Evolutionary conservation across 495 filamentous ascomycete species (phyloP).

Genomic region (Pyrenopolyporus hunteri): DNA sequence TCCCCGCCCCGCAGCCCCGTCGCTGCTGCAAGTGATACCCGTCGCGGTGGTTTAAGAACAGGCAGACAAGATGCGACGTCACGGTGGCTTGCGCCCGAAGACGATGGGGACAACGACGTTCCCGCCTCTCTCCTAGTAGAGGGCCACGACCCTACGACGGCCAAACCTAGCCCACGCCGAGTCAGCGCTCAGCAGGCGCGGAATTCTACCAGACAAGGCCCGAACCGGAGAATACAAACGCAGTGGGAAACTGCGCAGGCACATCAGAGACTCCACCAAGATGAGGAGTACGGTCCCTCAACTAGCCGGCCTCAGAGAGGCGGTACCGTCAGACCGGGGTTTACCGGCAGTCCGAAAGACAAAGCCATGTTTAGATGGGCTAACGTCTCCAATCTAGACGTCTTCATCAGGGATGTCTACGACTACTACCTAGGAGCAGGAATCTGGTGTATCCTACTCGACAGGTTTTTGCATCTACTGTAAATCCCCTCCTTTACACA

Average conservation of each 20-base stretch:
- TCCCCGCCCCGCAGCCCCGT: slow-evolving; percentile 60
- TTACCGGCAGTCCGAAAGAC: slow-evolving; percentile 69
- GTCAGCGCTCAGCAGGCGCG: slow-evolving; percentile 35
- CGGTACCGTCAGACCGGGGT: slow-evolving; percentile 41
- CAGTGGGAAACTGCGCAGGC: slow-evolving; percentile 72
- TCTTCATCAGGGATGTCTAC: slow-evolving; percentile 89
- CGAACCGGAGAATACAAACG: slow-evolving; percentile 58
- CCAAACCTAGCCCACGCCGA: slow-evolving; percentile 33
- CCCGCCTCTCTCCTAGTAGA: slow-evolving; percentile 88
- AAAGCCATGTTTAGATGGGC: slow-evolving; percentile 96
- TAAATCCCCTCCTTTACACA: slow-evolving; percentile 50
- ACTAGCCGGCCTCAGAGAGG: slow-evolving; percentile 42
- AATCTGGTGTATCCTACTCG: slow-evolving; percentile 86
- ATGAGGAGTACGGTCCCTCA: slow-evolving; percentile 41
- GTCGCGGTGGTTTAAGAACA: slow-evolving; percentile 7
- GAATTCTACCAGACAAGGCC: slow-evolving; percentile 51
- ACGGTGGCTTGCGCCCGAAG: slow-evolving; percentile 55
- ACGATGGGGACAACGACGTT: slow-evolving; percentile 91
- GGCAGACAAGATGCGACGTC: slow-evolving; percentile 27
- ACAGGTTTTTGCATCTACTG: slow-evolving; percentile 73
- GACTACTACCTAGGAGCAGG: slow-evolving; percentile 85
- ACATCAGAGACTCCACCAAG: slow-evolving; percentile 65
- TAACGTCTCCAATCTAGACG: slow-evolving; percentile 90
- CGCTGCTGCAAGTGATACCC: slow-evolving; percentile 31
- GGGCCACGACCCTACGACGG: slow-evolving; percentile 45